Percentiles rank a stretch among this genome's conserved stretches.
phyloP scores from a whole-genome alignment of 225 moss, liverwort and hornwort genomes.

The Ulota crispa region DNA sequence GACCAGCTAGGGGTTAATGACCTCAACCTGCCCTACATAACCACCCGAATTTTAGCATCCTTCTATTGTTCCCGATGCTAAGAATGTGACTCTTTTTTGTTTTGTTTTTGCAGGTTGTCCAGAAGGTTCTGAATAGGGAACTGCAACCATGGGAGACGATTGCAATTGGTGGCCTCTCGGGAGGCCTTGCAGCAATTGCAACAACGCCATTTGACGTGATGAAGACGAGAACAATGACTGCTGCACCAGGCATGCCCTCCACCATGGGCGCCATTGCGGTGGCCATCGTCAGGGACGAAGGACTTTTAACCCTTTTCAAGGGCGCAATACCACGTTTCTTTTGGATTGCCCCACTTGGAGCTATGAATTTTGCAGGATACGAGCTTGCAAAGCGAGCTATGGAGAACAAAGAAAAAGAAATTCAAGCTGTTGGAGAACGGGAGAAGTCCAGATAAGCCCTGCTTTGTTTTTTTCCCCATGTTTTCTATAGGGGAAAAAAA shows the following conservation, averaged over 20 bases:
- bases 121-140: slow-evolving; percentile 43
- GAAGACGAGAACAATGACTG: slow-evolving; percentile 60
- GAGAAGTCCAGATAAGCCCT: slow-evolving; percentile 26
- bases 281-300: slow-evolving; percentile 50
- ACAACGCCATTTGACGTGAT: slow-evolving; percentile 58
- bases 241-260: slow-evolving; percentile 53
- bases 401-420: slow-evolving; percentile 48
- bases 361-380: slow-evolving; percentile 57
- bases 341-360: slow-evolving; percentile 62
- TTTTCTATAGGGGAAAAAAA: not conserved
- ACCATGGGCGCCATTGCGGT: slow-evolving; percentile 51
- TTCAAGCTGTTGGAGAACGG: slow-evolving; percentile 12
- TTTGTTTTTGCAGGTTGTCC: slow-evolving; percentile 29
- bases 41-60: too few species aligned
- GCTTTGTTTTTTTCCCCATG: not conserved
- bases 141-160: slow-evolving; percentile 58
- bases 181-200: slow-evolving; percentile 55
- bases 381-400: slow-evolving; percentile 57
- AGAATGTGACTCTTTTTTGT: too few species aligned
- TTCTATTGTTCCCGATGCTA: too few species aligned
- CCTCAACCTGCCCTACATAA: too few species aligned
- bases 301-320: slow-evolving; percentile 46
- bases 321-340: slow-evolving; percentile 51
- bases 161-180: slow-evolving; percentile 49
- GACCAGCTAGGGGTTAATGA: too few species aligned